phyloP scores from a whole-genome alignment of 2,329 filamentous ascomycete species.

The Colletotrichum sp. region DNA sequence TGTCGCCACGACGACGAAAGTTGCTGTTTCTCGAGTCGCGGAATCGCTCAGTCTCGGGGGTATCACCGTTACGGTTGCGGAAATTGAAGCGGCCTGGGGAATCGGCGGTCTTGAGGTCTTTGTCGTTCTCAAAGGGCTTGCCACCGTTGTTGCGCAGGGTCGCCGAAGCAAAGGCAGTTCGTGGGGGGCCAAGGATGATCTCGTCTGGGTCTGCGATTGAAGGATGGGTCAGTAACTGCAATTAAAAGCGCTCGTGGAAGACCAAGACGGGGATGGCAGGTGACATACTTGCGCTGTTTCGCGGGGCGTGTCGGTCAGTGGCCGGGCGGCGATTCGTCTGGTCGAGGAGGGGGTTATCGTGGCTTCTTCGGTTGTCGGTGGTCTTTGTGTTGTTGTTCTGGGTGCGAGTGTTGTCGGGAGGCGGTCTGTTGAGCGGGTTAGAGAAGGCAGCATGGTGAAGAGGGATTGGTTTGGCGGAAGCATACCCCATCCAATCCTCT shows the following conservation, averaged over 20 bases:
- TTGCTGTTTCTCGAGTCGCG: conserved; percentile 52
- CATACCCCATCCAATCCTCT: conserved; percentile 97
- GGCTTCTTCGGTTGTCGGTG: conserved; percentile 48
- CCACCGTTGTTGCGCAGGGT: conserved; percentile 53
- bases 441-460: conserved; percentile 2
- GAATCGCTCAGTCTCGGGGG: conserved; percentile 55
- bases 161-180: conserved; percentile 81
- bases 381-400: conserved; percentile 43
- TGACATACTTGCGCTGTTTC: conserved; percentile 61
- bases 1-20: conserved; percentile 58
- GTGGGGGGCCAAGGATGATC: conserved; percentile 84
- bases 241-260: neutral
- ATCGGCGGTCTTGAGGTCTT: conserved; percentile 55
- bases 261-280: neutral
- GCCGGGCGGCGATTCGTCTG: conserved; percentile 56
- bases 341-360: conserved; percentile 51
- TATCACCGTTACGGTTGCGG: conserved; percentile 55
- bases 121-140: conserved; percentile 58
- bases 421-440: conserved; percentile 37
- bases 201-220: conserved; percentile 70
- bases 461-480: conserved; percentile 12
- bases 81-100: conserved; percentile 65
- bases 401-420: conserved; percentile 50
- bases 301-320: conserved; percentile 58
- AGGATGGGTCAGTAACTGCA: conserved; percentile 31